These are phyloP conservation scores for Metarhizium rileyi DNA, from an alignment of 2,329 filamentous ascomycete genomes.

Conservation along the genomic window DNA sequence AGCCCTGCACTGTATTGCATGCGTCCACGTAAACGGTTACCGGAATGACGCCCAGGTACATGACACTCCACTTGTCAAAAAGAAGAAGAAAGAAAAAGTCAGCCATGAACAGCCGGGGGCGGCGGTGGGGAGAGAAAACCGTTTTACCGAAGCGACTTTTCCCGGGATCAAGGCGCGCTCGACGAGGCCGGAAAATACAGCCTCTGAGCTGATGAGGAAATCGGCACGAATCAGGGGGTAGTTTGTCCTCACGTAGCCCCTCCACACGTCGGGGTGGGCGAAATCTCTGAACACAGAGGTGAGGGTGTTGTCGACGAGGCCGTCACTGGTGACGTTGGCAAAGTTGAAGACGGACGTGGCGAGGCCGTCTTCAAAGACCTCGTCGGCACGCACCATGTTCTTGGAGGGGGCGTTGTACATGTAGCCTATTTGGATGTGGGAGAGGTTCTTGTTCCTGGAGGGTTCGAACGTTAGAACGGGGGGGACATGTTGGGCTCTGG, in stretches of 20 bases:
- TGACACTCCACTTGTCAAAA: conserved; percentile 23
- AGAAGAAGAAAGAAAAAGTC: neutral
- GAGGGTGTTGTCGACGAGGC: conserved; percentile 26
- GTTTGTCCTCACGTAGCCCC: conserved; percentile 27
- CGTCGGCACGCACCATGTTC: conserved; percentile 19
- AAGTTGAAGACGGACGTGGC: conserved; percentile 26
- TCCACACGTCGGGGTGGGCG: conserved; percentile 16
- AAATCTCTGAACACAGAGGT: conserved; percentile 15
- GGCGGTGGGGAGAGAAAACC: neutral
- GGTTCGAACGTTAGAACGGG: neutral
- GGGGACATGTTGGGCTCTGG: too few species aligned
- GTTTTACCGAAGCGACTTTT: conserved; percentile 16
- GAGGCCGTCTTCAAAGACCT: conserved; percentile 18
- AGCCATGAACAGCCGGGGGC: neutral
- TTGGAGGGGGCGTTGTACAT: conserved; percentile 24
- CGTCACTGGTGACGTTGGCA: conserved; percentile 22
- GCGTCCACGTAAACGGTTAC: conserved; percentile 25
- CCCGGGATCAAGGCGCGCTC: conserved; percentile 10
- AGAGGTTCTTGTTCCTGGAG: conserved; percentile 26
- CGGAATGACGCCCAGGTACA: conserved; percentile 25
- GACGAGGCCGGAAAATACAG: conserved; percentile 17
- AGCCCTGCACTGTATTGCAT: conserved; percentile 25
- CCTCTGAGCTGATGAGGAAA: conserved; percentile 16
- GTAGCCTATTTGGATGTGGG: conserved; percentile 26
- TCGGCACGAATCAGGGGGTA: conserved; percentile 23